Evolutionary conservation across 192 early-diverging fungal genomes (phyloP).

Genomic region (Rhizophagus prolifer): DNA sequence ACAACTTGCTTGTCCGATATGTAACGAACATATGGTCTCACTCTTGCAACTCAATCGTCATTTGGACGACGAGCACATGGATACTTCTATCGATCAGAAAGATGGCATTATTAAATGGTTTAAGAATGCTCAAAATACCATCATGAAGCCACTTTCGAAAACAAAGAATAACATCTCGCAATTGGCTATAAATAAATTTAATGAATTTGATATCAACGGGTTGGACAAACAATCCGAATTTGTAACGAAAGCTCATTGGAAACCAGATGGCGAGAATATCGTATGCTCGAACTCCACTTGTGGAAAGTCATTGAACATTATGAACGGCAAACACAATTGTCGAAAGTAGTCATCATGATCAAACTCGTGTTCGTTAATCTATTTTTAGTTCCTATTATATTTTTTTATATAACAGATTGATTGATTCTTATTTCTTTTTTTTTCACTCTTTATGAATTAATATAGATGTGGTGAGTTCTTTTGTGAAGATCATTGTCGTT

Average conservation of each 20-base stretch:
- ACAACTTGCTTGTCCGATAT: conserved; percentile 39
- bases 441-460: conserved; percentile 1
- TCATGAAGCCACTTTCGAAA: conserved; percentile 43
- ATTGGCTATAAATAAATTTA: conserved; percentile 44
- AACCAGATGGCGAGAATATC: conserved; percentile 48
- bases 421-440: conserved; percentile 7
- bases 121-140: conserved; percentile 52
- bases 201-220: conserved; percentile 40
- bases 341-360: conserved; percentile 42
- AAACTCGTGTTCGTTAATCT: not conserved
- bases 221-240: conserved; percentile 34
- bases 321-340: conserved; percentile 57
- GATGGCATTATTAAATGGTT: conserved; percentile 50
- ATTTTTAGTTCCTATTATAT: not conserved
- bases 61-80: conserved; percentile 48
- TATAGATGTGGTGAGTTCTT: conserved; percentile 62
- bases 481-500: conserved; percentile 59
- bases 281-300: conserved; percentile 47
- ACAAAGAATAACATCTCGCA: conserved; percentile 41
- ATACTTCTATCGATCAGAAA: conserved; percentile 52
- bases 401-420: not conserved
- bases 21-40: conserved; percentile 37
- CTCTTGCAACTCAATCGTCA: conserved; percentile 45
- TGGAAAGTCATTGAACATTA: conserved; percentile 45
- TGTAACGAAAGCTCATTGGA: conserved; percentile 59